Evolutionary conservation across 2,329 filamentous ascomycete species (phyloP), one percentile per base, ranked within the genome.

Genomic region (Diaporthe aspalathi): DNA sequence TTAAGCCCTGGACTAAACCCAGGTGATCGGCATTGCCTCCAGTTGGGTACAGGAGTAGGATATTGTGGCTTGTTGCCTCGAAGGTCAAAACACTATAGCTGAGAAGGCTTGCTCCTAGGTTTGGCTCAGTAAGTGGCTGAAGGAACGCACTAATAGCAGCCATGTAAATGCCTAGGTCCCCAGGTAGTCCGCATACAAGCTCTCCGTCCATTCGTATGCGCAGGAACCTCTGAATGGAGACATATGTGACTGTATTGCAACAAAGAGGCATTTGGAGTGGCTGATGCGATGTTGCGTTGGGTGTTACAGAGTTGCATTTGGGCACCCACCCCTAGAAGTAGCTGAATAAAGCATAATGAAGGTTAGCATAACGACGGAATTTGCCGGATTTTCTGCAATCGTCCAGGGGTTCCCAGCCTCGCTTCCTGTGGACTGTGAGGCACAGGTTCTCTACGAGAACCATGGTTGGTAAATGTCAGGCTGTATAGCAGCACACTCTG

Each of bases 31-130:
- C 43, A 35, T 63, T 49, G 4, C 12, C 11, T 49, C 7, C 14
- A 24, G 6, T 35, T 32, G 14, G 40, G 40, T 17, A 47, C 5
- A 47, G 8, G 20, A 20, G 27, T 47, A 20, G 17, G 57, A 22
- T 1, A 24, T 63, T 22, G 60, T 63, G 60, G 60, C 60, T 63
- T 63, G 60, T 22, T n/a, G 12, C 57, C 49, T 49, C 20, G 27
- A 47, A 17, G 60, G 27, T 63, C 60, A 63, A 32, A 35, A 49
- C 60, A 49, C 43, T 35, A 24, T 63, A 63, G 60, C 43, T 49
- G 60, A 56, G 32, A n/a, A 14, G 49, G 7, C 20, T 22, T 49
- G 20, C 27, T 47, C 3, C 24, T 29, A 16, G 6, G 57, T 16
- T 32, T 47, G 20, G 45, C 43, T 35, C 17, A 29, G 29, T 29